phyloP scores from a whole-genome alignment of 31 red algal genomes.

The Odonthalia washingtoniensis region DNA sequence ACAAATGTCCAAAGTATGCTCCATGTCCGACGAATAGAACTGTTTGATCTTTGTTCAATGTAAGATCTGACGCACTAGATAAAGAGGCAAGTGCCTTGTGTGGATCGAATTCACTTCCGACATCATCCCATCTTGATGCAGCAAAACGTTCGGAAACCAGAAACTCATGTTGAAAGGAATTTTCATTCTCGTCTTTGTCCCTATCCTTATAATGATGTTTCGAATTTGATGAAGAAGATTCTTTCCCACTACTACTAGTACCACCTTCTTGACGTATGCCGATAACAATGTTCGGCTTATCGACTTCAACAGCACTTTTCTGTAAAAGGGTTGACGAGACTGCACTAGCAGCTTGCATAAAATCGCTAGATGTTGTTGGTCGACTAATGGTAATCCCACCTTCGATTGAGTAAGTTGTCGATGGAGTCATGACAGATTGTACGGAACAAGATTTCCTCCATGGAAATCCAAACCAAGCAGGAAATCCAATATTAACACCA shows the following conservation, averaged over 20 bases:
- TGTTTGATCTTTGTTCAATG: conserved; percentile 33
- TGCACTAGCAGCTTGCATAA: neutral
- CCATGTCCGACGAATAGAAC: conserved; percentile 83
- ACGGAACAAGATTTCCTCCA: conserved; percentile 55
- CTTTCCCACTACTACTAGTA: neutral
- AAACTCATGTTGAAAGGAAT: too few species aligned
- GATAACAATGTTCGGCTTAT: conserved; percentile 16
- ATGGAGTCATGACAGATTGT: neutral
- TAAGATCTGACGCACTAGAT: neutral
- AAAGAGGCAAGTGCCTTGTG: too few species aligned
- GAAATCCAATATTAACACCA: conserved; percentile 36
- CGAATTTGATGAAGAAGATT: too few species aligned
- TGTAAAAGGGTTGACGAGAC: conserved; percentile 26
- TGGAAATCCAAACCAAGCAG: conserved; percentile 58
- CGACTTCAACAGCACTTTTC: conserved; percentile 33
- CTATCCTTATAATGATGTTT: too few species aligned
- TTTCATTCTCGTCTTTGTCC: too few species aligned
- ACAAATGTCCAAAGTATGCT: conserved; percentile 70
- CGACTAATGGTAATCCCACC: neutral
- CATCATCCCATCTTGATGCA: too few species aligned
- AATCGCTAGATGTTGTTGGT: conserved; percentile 17
- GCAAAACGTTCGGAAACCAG: too few species aligned
- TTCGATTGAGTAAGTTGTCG: conserved; percentile 28
- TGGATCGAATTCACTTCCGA: too few species aligned
- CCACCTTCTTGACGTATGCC: conserved; percentile 13